Conservation (phyloP, 2,329 filamentous ascomycete genomes). For the Dendryphion nanum region DNA sequence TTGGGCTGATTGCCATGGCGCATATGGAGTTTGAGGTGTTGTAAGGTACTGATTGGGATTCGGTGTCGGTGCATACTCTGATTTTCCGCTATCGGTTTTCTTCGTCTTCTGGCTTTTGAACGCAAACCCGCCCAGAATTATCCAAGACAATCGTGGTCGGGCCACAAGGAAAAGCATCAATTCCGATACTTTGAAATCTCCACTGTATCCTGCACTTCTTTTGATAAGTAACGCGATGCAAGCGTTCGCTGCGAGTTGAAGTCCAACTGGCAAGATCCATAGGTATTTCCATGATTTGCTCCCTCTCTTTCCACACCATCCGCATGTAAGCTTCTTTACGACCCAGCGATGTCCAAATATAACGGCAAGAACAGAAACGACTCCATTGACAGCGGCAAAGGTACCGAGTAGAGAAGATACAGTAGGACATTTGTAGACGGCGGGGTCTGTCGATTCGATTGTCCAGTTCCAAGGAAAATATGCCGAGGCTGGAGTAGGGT, state of each 20-base stretch:
- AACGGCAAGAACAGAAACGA: conserved; percentile 7
- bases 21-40: neutral
- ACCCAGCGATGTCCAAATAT: conserved; percentile 8
- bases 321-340: conserved; percentile 8
- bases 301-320: conserved; percentile 5
- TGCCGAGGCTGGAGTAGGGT: too few species aligned
- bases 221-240: conserved; percentile 8
- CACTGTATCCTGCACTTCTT: conserved; percentile 4
- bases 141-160: conserved; percentile 7
- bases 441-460: conserved; percentile 6
- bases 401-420: conserved; percentile 8
- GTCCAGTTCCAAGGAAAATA: conserved; percentile 11
- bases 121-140: conserved; percentile 8
- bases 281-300: conserved; percentile 6
- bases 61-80: neutral
- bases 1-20: neutral
- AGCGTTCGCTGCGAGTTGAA: conserved; percentile 10
- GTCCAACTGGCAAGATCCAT: conserved; percentile 8
- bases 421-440: conserved; percentile 5
- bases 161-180: conserved; percentile 11
- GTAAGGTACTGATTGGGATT: neutral
- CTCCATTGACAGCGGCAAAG: conserved; percentile 9
- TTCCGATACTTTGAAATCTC: conserved; percentile 7
- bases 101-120: conserved; percentile 1
- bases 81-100: conserved; percentile 1